A percentile compares a stretch with the other conserved stretches of the same genome.
These are phyloP conservation scores for Fusarium praegraminearum DNA, from an alignment of 2,329 filamentous ascomycete species.

Conservation along the genomic window DNA sequence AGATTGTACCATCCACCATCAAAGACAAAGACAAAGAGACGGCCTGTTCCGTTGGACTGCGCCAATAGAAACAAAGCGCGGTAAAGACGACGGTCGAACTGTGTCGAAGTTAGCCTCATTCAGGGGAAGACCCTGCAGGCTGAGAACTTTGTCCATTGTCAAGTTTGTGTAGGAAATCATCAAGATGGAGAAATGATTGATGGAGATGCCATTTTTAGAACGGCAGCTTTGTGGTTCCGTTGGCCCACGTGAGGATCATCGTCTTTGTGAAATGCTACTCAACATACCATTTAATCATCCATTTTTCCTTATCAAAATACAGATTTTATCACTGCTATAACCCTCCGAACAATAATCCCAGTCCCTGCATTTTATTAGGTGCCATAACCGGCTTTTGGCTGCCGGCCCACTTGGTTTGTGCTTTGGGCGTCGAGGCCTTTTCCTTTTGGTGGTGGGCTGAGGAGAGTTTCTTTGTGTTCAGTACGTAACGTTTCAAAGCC, in stretches of 20 bases:
- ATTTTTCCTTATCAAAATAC: background rate
- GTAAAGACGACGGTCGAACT: constrained; percentile 23
- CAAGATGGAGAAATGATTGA: constrained; percentile 14
- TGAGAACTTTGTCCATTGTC: constrained; percentile 16
- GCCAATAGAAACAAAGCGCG: constrained; percentile 5
- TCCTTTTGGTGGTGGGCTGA: background rate
- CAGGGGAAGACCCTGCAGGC: constrained; percentile 41
- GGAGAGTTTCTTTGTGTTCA: constrained; percentile 13
- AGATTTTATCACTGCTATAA: background rate
- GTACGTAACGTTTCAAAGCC: constrained; percentile 20
- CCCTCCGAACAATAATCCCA: constrained; percentile 17
- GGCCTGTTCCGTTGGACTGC: background rate
- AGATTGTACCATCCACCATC: background rate
- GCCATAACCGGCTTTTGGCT: constrained; percentile 42
- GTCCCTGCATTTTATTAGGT: constrained; percentile 39
- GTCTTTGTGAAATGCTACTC: background rate
- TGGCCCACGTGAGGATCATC: constrained; percentile 16
- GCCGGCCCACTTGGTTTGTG: constrained; percentile 43
- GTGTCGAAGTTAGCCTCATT: constrained; percentile 8
- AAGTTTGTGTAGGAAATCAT: constrained; percentile 2
- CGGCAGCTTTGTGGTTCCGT: background rate
- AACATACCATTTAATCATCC: background rate
- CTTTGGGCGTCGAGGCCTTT: constrained; percentile 40
- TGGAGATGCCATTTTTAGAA: constrained; percentile 20
- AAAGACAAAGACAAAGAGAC: constrained; percentile 9